A percentile compares a stretch with the other conserved stretches of the same genome.
Conservation (phyloP, 495 filamentous ascomycete species). For the Collariella sp. region DNA sequence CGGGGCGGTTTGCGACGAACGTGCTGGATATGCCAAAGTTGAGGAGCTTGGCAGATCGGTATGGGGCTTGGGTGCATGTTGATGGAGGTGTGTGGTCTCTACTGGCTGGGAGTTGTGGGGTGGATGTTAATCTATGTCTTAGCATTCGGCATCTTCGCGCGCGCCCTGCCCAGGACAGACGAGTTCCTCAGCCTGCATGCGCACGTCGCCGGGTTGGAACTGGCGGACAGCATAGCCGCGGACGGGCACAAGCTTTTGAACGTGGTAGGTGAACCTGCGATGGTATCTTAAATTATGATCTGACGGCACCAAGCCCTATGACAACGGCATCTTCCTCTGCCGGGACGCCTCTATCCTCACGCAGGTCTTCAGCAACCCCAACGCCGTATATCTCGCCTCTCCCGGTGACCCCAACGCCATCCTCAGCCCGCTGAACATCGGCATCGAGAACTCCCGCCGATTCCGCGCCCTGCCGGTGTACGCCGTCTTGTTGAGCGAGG, state of each 20-base stretch:
- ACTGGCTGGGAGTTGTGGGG: neutral
- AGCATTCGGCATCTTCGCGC: conserved; percentile 81
- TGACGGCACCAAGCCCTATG: conserved; percentile 57
- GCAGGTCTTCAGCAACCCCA: conserved; percentile 71
- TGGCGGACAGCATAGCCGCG: conserved; percentile 77
- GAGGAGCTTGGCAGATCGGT: conserved; percentile 59
- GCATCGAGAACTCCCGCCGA: conserved; percentile 83
- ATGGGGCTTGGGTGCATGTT: conserved; percentile 81
- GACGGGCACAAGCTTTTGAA: conserved; percentile 93
- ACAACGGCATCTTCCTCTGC: conserved; percentile 83
- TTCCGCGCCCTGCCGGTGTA: conserved; percentile 88
- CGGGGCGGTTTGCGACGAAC: conserved; percentile 67
- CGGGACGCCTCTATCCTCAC: conserved; percentile 48
- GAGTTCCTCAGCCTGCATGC: conserved; percentile 51
- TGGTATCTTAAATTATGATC: neutral
- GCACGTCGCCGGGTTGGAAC: conserved; percentile 59
- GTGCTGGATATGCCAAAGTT: conserved; percentile 54
- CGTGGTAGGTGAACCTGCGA: conserved; percentile 45
- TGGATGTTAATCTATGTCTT: conserved; percentile 4
- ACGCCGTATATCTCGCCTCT: conserved; percentile 69
- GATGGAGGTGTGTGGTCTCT: conserved; percentile 52
- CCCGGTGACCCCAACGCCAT: conserved; percentile 36
- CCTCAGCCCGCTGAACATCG: conserved; percentile 77
- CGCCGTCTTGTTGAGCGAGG: conserved; percentile 68
- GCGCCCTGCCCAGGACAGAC: conserved; percentile 49